Percentiles rank a stretch among this genome's conserved stretches.
Evolutionary conservation across 2,329 filamentous ascomycete species (phyloP).

Genomic region (Dothideomycetes sp.): DNA sequence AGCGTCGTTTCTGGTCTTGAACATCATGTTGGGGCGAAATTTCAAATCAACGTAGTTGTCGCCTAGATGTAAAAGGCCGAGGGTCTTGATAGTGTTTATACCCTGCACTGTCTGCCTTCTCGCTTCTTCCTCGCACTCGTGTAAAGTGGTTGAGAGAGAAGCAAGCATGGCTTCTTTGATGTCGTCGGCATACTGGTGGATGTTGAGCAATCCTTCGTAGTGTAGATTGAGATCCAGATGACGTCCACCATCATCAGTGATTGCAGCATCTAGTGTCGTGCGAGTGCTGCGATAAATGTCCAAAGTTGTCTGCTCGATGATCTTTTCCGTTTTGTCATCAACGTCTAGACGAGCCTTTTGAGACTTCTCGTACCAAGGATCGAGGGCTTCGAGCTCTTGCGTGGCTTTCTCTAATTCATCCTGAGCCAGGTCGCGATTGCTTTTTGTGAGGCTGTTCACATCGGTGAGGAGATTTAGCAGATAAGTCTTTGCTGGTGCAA

Average conservation of each 20-base stretch:
- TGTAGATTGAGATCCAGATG: conserved; percentile 73
- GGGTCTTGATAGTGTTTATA: conserved; percentile 79
- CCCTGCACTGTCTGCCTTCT: conserved; percentile 64
- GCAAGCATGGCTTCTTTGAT: conserved; percentile 86
- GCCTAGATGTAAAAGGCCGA: conserved; percentile 80
- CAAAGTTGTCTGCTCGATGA: conserved; percentile 74
- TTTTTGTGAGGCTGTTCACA: conserved; percentile 66
- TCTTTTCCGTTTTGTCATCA: conserved; percentile 66
- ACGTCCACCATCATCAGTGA: conserved; percentile 62
- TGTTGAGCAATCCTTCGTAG: conserved; percentile 75
- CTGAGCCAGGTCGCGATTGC: conserved; percentile 80
- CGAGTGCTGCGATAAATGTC: conserved; percentile 80
- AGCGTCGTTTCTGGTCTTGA: conserved; percentile 68
- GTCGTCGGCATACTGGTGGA: conserved; percentile 87
- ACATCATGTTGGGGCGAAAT: conserved; percentile 92
- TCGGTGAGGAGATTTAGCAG: conserved; percentile 87
- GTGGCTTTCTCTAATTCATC: conserved; percentile 75
- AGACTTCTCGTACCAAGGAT: conserved; percentile 75
- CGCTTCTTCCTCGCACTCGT: conserved; percentile 75
- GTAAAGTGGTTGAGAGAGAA: conserved; percentile 70
- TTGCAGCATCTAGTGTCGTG: conserved; percentile 61
- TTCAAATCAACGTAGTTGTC: conserved; percentile 75
- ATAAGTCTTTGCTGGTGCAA: conserved; percentile 92
- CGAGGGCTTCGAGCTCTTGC: conserved; percentile 67
- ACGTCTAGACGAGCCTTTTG: conserved; percentile 71